Conservation (phyloP, 169 alveolate genomes). For the Miamiensis avidus region DNA sequence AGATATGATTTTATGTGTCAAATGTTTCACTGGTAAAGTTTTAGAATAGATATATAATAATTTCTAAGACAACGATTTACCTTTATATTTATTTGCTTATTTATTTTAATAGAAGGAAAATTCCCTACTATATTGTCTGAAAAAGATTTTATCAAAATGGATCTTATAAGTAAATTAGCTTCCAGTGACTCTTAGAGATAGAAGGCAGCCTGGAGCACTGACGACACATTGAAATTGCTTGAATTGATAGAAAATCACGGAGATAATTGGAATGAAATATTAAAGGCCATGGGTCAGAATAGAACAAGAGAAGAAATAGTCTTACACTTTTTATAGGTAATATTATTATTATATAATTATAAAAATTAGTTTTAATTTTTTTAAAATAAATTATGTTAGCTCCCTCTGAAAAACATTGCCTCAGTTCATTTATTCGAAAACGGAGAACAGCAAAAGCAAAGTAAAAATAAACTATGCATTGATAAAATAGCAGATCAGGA, state of each 20-base stretch:
- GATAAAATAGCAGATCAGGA: conserved; percentile 22
- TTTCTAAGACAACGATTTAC: neutral
- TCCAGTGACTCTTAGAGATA: neutral
- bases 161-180: conserved; percentile 20
- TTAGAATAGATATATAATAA: too few species aligned
- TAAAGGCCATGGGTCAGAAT: conserved; percentile 29
- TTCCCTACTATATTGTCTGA: conserved; percentile 32
- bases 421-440: conserved; percentile 9
- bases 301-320: conserved; percentile 42
- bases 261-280: conserved; percentile 49
- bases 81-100: too few species aligned
- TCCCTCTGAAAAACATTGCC: conserved; percentile 16
- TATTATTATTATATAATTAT: too few species aligned
- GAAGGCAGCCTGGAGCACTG: conserved; percentile 14
- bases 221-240: conserved; percentile 25
- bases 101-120: conserved; percentile 11
- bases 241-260: conserved; percentile 39
- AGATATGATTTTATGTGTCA: conserved; percentile 36
- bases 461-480: conserved; percentile 4
- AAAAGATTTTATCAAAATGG: conserved; percentile 30
- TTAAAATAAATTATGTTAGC: neutral
- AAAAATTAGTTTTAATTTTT: too few species aligned
- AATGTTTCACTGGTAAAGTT: conserved; percentile 22
- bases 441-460: neutral
- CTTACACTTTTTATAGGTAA: conserved; percentile 26